Evolutionary conservation across 2,329 filamentous ascomycete genomes (phyloP), one percentile per base, ranked within the genome.

Genomic region (Lachnum nothofagi): DNA sequence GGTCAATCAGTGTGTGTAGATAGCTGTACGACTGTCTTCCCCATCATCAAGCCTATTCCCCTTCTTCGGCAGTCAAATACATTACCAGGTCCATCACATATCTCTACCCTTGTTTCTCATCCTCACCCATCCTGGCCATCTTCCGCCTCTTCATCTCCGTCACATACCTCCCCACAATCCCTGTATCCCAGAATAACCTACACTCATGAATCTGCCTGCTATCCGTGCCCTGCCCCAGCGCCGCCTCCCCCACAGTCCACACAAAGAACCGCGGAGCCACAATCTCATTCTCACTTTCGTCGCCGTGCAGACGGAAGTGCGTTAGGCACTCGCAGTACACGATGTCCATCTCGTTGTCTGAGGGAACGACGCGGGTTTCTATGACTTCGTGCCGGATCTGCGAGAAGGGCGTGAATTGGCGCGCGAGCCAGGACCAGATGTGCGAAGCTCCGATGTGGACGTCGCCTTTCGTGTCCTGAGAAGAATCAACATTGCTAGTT

Each of bases 111-210:
- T 17, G 19, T 37, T 19, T 10, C 17, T 9, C 10, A 17, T 10
- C 6, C n/a, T 37, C 34, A 22, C 16, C 9, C 1, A 16, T 10
- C 34, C 16, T 10, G 12, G 17, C 16, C 34, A 17, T 19, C 42
- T 24, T 33, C 38, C 20, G 33, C 39, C 25, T 49, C 23, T 50
- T 46, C 35, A 37, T 44, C 37, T 48, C 44, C 19, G 51, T 48
- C 3, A 50, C 42, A 45, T 49, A 41, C 20, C 51, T 17, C 5
- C 45, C 43, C 24, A 52, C 17, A 39, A 54, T 46, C 9, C 49
- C 51, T 5, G 51, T 57, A 42, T 57, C 52, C 52, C 50, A 57
- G 27, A 55, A 57, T 3, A 51, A 29, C 31, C 44, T 53, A n/a
- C 20, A 20, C 10, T 51, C 49, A 35, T 47, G 22, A 19, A 57